phyloP scores from a whole-genome alignment of 768 basidiomycete genomes.

The Amanita fuliginea region DNA sequence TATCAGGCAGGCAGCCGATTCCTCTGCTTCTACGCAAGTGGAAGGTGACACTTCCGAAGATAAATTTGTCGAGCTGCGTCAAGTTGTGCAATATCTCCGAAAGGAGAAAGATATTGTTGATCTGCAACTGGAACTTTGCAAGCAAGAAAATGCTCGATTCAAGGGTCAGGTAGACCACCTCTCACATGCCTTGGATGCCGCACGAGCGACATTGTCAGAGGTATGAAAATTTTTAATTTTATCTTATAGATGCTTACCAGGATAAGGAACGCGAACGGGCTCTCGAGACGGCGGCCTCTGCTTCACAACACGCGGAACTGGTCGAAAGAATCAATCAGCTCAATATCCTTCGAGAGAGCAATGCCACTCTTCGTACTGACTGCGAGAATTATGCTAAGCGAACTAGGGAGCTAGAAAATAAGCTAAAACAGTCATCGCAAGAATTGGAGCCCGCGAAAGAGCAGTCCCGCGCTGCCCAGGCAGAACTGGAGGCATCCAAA shows the following conservation, averaged over 20 bases:
- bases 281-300: conserved; percentile 56
- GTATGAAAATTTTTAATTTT: conserved; percentile 20
- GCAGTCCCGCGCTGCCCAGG: conserved; percentile 50
- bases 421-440: conserved; percentile 42
- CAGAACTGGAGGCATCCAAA: conserved; percentile 65
- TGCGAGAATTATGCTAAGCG: conserved; percentile 62
- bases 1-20: conserved; percentile 62
- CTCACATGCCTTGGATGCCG: conserved; percentile 58
- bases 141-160: conserved; percentile 62
- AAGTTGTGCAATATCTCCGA: conserved; percentile 71
- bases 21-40: conserved; percentile 26
- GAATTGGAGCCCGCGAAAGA: conserved; percentile 73
- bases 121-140: conserved; percentile 72
- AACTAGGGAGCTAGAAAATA: conserved; percentile 52
- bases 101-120: conserved; percentile 92
- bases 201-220: conserved; percentile 59
- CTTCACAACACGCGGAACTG: conserved; percentile 74
- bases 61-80: conserved; percentile 63
- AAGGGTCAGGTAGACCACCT: conserved; percentile 71
- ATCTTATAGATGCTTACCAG: conserved; percentile 1
- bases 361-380: conserved; percentile 73
- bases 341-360: conserved; percentile 81
- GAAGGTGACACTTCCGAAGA: conserved; percentile 40
- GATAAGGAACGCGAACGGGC: conserved; percentile 73
- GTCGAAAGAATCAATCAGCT: conserved; percentile 81